Evolutionary conservation across 768 basidiomycete genomes (phyloP).

Genomic region (Tylopilus intermedius): DNA sequence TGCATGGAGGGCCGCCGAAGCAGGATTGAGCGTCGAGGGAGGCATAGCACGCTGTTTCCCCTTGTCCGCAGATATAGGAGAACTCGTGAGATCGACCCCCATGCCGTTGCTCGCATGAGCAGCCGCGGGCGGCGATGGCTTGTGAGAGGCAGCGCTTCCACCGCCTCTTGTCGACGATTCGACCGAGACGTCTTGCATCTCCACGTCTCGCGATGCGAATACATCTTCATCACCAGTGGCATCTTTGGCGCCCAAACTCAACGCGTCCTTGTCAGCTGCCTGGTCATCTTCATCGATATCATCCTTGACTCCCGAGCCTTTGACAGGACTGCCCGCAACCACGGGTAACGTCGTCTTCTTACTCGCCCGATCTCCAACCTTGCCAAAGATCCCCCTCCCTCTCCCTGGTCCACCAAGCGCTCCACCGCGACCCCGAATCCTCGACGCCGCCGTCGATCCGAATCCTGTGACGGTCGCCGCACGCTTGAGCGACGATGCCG

Average conservation of each 20-base stretch:
- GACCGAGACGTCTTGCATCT: background rate
- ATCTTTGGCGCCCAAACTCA: background rate
- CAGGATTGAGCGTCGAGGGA: constrained; percentile 23
- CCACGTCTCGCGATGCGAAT: constrained; percentile 9
- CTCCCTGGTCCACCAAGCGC: constrained; percentile 1
- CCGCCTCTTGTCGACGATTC: constrained; percentile 9
- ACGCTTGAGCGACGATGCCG: constrained; percentile 29
- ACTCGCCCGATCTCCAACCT: constrained; percentile 32
- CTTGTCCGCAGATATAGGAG: constrained; percentile 17
- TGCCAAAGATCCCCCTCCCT: constrained; percentile 23
- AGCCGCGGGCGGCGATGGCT: background rate
- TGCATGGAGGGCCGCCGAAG: constrained; percentile 46
- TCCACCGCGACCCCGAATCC: constrained; percentile 5
- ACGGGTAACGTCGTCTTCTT: constrained; percentile 41
- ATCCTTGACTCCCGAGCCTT: constrained; percentile 25
- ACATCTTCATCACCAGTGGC: constrained; percentile 3
- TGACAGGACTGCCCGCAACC: constrained; percentile 45
- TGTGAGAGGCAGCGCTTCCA: constrained; percentile 13
- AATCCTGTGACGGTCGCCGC: constrained; percentile 15
- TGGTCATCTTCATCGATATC: background rate
- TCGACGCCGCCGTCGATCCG: constrained; percentile 2
- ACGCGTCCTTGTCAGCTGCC: background rate
- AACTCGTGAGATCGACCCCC: constrained; percentile 13
- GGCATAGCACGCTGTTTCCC: constrained; percentile 17
- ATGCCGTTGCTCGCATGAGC: constrained; percentile 5